A percentile compares a stretch with the other conserved stretches of the same genome.
Conservation (phyloP, 2,329 filamentous ascomycete species). For the Sporothrix sp. region DNA sequence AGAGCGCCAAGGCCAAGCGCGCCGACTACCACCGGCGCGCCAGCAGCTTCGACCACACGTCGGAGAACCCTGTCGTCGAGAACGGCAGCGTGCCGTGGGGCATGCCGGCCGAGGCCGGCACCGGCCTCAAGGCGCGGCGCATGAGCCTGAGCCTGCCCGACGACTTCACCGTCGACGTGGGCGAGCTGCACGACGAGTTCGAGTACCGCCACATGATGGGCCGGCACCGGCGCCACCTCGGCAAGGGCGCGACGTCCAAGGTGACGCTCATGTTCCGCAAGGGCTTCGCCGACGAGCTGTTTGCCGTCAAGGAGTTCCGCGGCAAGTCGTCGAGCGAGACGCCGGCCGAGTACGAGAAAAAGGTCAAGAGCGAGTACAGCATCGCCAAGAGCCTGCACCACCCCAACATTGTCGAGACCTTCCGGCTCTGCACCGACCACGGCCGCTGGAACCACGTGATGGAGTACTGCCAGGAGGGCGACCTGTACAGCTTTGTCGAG, state of each 20-base stretch:
- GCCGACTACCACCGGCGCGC: constrained; percentile 27
- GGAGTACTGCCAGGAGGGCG: constrained; percentile 80
- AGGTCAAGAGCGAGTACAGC: constrained; percentile 85
- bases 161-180: constrained; percentile 62
- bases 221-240: constrained; percentile 63
- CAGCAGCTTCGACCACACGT: constrained; percentile 39
- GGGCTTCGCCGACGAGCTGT: constrained; percentile 54
- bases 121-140: constrained; percentile 68
- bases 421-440: constrained; percentile 64
- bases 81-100: constrained; percentile 37
- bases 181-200: constrained; percentile 59
- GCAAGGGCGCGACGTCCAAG: constrained; percentile 73
- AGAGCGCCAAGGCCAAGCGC: constrained; percentile 19
- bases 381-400: constrained; percentile 79
- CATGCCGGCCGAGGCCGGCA: constrained; percentile 57
- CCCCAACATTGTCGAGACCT: constrained; percentile 76
- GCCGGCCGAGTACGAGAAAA: constrained; percentile 68
- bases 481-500: constrained; percentile 66
- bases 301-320: constrained; percentile 82
- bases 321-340: constrained; percentile 60
- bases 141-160: constrained; percentile 66
- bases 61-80: constrained; percentile 18
- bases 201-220: constrained; percentile 62
- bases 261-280: constrained; percentile 73
- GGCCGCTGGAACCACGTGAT: constrained; percentile 84